Conservation (phyloP, 176 grass and related monocot species). For the Puccinellia tenuiflora region DNA sequence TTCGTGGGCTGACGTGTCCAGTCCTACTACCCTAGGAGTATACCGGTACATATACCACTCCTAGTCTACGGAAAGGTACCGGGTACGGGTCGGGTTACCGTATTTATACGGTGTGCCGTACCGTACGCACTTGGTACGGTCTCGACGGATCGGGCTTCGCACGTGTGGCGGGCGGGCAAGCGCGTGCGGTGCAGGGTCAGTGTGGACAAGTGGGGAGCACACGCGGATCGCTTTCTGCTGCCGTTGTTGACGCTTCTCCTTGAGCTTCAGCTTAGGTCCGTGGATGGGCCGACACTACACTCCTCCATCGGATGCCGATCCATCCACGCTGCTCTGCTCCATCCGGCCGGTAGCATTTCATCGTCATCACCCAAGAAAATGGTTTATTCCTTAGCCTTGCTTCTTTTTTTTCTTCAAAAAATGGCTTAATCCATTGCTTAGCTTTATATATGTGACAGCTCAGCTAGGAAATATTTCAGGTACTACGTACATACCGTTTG, state of each 20-base stretch:
- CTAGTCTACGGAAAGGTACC: too few species aligned
- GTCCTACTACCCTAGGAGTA: too few species aligned
- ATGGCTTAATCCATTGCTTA: too few species aligned
- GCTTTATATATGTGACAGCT: too few species aligned
- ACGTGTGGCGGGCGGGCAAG: background rate
- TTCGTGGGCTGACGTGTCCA: background rate
- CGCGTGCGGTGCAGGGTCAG: background rate
- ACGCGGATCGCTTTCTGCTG: constrained; percentile 3
- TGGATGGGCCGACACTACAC: background rate
- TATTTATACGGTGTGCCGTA: background rate
- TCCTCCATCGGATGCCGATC: background rate
- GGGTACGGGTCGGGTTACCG: background rate
- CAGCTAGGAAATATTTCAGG: too few species aligned
- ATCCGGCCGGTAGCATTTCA: background rate
- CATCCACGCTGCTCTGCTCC: background rate
- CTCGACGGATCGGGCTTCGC: background rate
- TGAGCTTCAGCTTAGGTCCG: background rate
- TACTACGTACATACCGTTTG: too few species aligned
- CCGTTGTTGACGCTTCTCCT: background rate
- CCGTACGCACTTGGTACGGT: too few species aligned
- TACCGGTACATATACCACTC: background rate
- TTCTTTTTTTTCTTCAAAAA: too few species aligned
- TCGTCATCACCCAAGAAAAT: background rate
- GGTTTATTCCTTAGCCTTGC: too few species aligned
- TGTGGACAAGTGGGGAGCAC: background rate